Percentiles rank a stretch among this genome's conserved stretches.
Evolutionary conservation across 768 basidiomycete genomes (phyloP).

Genomic region (Suillus variegatus): DNA sequence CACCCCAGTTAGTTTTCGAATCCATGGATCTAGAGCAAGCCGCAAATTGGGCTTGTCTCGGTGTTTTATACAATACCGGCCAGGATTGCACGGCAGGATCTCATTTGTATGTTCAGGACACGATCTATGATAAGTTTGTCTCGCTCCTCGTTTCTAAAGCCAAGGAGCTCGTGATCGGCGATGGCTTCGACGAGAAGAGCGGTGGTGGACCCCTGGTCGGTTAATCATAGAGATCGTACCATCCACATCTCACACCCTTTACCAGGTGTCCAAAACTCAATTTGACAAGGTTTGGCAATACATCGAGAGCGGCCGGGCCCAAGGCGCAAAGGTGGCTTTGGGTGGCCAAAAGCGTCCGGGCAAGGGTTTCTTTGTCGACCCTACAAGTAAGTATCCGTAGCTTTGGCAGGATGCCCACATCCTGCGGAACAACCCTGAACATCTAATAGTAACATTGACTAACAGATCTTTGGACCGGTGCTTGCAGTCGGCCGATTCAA

Average conservation of each 20-base stretch:
- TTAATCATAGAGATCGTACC: conserved; percentile 14
- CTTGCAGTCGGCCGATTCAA: conserved; percentile 80
- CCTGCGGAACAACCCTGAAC: conserved; percentile 10
- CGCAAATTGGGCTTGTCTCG: conserved; percentile 83
- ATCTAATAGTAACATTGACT: conserved; percentile 11
- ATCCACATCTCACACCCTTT: conserved; percentile 4
- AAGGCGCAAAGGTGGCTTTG: conserved; percentile 76
- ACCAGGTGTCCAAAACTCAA: conserved; percentile 80
- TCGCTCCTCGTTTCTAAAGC: conserved; percentile 63
- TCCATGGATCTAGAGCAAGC: conserved; percentile 87
- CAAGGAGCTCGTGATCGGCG: conserved; percentile 70
- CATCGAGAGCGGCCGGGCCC: conserved; percentile 81
- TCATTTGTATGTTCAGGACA: conserved; percentile 85
- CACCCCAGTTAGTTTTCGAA: conserved; percentile 86
- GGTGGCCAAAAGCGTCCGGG: conserved; percentile 79
- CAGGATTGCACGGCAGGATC: conserved; percentile 95
- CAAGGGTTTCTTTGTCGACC: conserved; percentile 88
- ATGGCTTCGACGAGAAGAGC: conserved; percentile 75
- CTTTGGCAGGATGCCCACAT: conserved; percentile 8
- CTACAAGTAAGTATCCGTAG: conserved; percentile 65
- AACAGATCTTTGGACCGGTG: conserved; percentile 93
- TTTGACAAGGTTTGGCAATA: conserved; percentile 87
- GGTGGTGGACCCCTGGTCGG: conserved; percentile 85
- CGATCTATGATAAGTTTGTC: conserved; percentile 84
- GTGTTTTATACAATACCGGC: conserved; percentile 87